Evolutionary conservation across 139 green algal species (phyloP).

Genomic region (Tetradesmus lagerheimii): DNA sequence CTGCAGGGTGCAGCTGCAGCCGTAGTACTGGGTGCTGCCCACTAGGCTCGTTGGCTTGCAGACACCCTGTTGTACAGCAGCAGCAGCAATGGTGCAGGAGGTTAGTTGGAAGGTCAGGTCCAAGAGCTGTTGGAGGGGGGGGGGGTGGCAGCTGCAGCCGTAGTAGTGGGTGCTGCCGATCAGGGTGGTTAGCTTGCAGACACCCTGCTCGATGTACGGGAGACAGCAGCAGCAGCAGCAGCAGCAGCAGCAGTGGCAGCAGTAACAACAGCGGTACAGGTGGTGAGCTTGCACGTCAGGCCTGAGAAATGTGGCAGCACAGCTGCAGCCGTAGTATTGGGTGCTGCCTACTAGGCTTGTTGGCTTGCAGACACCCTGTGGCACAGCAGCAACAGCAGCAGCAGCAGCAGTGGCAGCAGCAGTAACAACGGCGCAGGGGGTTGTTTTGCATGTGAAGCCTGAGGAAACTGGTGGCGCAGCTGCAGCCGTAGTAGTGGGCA

Average conservation of each 20-base stretch:
- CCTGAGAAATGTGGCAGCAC: slow-evolving; percentile 38
- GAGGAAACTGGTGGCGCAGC: slow-evolving; percentile 44
- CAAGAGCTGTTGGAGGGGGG: too few relatives aligned
- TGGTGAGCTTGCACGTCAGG: slow-evolving; percentile 35
- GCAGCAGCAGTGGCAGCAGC: too few relatives aligned
- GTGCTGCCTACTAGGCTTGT: not conserved
- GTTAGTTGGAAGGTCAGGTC: slow-evolving; percentile 40
- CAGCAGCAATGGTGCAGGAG: not conserved
- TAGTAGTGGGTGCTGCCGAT: slow-evolving; percentile 21
- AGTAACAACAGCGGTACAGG: slow-evolving; percentile 34
- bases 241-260: too few relatives aligned
- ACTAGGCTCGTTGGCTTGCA: too few relatives aligned
- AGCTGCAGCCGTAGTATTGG: slow-evolving; percentile 48
- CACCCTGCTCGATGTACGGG: slow-evolving; percentile 16
- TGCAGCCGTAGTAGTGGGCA: slow-evolving; percentile 44
- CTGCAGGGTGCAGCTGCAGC: slow-evolving; percentile 49
- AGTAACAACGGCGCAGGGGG: not conserved
- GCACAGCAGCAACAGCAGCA: not conserved
- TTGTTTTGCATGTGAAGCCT: slow-evolving; percentile 37
- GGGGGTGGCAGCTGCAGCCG: slow-evolving; percentile 47
- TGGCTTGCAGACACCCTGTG: slow-evolving; percentile 38
- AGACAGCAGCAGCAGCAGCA: too few relatives aligned
- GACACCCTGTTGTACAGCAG: not conserved
- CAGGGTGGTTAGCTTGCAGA: slow-evolving; percentile 30
- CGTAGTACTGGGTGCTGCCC: slow-evolving; percentile 35